These are phyloP conservation scores for Warburgia ugandensis DNA, from an alignment of 164 flowering plant species.

Conservation along the genomic window DNA sequence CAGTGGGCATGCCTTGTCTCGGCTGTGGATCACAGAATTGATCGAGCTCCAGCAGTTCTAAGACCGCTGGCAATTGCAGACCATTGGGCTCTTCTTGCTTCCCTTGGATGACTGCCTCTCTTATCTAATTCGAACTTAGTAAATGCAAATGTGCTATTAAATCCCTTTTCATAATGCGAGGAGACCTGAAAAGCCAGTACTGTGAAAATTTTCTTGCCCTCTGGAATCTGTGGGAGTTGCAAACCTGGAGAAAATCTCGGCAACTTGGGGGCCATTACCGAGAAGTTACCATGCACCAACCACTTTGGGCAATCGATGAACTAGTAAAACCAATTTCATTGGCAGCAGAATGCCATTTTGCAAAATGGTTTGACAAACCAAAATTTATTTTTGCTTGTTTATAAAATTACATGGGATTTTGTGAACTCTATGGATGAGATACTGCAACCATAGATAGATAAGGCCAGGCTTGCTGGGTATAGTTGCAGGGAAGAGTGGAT, in stretches of 20 bases:
- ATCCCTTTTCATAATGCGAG: constrained; percentile 84
- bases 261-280: constrained; percentile 63
- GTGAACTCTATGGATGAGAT: constrained; percentile 89
- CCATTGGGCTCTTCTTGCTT: constrained; percentile 71
- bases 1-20: constrained; percentile 72
- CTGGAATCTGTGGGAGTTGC: constrained; percentile 78
- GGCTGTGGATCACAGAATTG: constrained; percentile 93
- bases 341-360: constrained; percentile 66
- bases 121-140: constrained; percentile 42
- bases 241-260: constrained; percentile 62
- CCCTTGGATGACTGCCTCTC: constrained; percentile 98
- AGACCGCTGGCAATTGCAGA: constrained; percentile 96
- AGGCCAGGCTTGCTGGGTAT: constrained; percentile 78
- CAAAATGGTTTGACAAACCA: constrained; percentile 86
- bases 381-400: constrained; percentile 87
- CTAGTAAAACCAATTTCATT: constrained; percentile 83
- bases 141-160: constrained; percentile 34
- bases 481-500: constrained; percentile 99
- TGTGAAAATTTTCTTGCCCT: constrained; percentile 77
- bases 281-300: constrained; percentile 52
- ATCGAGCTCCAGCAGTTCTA: constrained; percentile 77
- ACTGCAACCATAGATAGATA: constrained; percentile 92
- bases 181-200: constrained; percentile 69
- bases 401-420: constrained; percentile 78
- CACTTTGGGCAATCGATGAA: constrained; percentile 97